Evolutionary conservation across 345 rosid genomes (phyloP).

Genomic region (Eutrema japonicum): DNA sequence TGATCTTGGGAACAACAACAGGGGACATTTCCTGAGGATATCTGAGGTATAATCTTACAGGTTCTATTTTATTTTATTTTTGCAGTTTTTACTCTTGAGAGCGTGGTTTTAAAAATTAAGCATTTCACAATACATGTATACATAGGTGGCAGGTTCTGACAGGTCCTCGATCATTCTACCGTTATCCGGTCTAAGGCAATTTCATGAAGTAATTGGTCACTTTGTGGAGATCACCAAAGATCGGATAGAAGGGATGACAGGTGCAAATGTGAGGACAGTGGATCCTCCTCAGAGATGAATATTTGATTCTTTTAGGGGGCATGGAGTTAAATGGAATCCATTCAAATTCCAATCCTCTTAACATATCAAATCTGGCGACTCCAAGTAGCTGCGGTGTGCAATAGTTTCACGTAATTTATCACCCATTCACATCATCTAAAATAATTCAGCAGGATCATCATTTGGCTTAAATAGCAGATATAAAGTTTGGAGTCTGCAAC

Average conservation of each 20-base stretch:
- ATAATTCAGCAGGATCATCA: constrained; percentile 51
- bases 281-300: constrained; percentile 91
- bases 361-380: constrained; percentile 40
- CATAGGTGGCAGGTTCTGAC: constrained; percentile 93
- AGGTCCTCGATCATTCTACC: constrained; percentile 97
- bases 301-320: constrained; percentile 36
- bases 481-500: constrained; percentile 39
- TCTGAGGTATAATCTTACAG: constrained; percentile 64
- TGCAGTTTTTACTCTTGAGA: not conserved
- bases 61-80: constrained; percentile 8
- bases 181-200: constrained; percentile 87
- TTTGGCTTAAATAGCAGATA: constrained; percentile 43
- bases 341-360: constrained; percentile 37
- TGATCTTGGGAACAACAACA: constrained; percentile 91
- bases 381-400: constrained; percentile 50
- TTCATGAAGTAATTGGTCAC: constrained; percentile 90
- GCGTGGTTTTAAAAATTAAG: constrained; percentile 5
- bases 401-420: constrained; percentile 47
- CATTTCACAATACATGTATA: constrained; percentile 5
- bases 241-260: constrained; percentile 82
- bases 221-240: constrained; percentile 97
- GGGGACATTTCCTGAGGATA: constrained; percentile 95
- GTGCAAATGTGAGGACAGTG: constrained; percentile 85
- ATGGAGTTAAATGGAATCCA: constrained; percentile 19
- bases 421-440: constrained; percentile 50